Evolutionary conservation across 176 grass and related monocot species (phyloP), one percentile per base, ranked within the genome.

Genomic region (Phyllostachys edulis): DNA sequence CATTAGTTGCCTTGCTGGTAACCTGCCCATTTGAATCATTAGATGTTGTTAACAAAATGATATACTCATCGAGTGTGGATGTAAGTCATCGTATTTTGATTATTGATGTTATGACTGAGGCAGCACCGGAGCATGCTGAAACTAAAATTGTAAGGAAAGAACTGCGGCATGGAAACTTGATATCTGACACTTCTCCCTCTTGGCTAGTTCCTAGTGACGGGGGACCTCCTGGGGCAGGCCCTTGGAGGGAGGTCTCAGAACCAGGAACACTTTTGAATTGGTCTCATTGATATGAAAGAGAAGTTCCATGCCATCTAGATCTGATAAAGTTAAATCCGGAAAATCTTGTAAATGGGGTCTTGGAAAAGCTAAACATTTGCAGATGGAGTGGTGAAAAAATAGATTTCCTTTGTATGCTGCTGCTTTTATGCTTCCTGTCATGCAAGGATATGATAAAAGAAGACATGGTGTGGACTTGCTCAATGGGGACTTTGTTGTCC

Each of bases 41-140:
- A 57, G 92, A 94, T 84, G 86, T 91, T 81, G 55, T 98, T 63
- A 94, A 89, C 57, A 98, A 93, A 72, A 85, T 98, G 68, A 71
- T 98, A 50, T 98, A 98, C 87, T 92, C 95, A 67, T 91, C 90
- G 36, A 98, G 87, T 78, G 85, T 94, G 60, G 95, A 98, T 91
- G 74, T 93, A 45, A 74, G 92, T 82, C 95, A 98, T 69, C 93
- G 92, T 37, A 86, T 98, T 88, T 85, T 98, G 78, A 88, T 98
- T 75, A 87, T 98, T 67, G 92, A 98, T 94, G 92, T 88, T 64
- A 93, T 98, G 95, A 94, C 89, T 75, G 95, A 98, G 79, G 92
- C 95, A 23, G 95, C 95, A 63, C 90, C 91, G 55, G 95, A 98
- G 56, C 89, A 93, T 87, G 83, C 92, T 82, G 89, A 98, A 83